A percentile compares a stretch with the other conserved stretches of the same genome.
phyloP scores from a whole-genome alignment of 192 early-diverging fungal genomes.

The Backusella westeae region DNA sequence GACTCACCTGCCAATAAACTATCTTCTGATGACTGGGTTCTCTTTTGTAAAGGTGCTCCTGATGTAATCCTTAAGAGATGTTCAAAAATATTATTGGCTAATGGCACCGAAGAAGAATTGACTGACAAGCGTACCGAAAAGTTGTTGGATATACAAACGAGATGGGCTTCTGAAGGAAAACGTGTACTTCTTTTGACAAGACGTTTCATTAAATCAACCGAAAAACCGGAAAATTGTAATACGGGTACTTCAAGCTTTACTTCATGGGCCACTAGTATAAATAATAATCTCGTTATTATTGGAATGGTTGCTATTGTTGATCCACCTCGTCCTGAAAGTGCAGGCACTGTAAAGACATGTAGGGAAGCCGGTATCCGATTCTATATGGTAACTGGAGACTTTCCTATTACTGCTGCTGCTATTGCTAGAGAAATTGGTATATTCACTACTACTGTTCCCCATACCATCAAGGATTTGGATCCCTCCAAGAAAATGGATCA shows the following conservation, averaged over 20 bases:
- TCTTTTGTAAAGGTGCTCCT: conserved; percentile 79
- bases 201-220: conserved; percentile 10
- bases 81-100: conserved; percentile 28
- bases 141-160: conserved; percentile 41
- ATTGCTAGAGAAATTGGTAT: conserved; percentile 82
- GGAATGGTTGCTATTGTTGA: conserved; percentile 82
- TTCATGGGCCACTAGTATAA: conserved; percentile 34
- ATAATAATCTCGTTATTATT: conserved; percentile 58
- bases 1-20: background rate
- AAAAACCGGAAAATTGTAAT: background rate
- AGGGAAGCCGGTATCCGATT: conserved; percentile 72
- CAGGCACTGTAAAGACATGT: conserved; percentile 56
- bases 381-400: conserved; percentile 90
- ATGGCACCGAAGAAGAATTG: conserved; percentile 47
- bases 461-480: conserved; percentile 36
- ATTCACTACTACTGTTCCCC: conserved; percentile 41
- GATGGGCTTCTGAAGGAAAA: conserved; percentile 56
- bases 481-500: conserved; percentile 4
- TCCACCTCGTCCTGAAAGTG: conserved; percentile 78
- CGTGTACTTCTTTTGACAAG: conserved; percentile 52
- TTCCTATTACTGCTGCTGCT: conserved; percentile 71
- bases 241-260: conserved; percentile 20
- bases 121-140: conserved; percentile 32
- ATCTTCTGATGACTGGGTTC: conserved; percentile 40
- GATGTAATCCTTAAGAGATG: conserved; percentile 63